Conservation (phyloP, 2,329 filamentous ascomycete genomes). For the Hirsutella rhossiliensis region DNA sequence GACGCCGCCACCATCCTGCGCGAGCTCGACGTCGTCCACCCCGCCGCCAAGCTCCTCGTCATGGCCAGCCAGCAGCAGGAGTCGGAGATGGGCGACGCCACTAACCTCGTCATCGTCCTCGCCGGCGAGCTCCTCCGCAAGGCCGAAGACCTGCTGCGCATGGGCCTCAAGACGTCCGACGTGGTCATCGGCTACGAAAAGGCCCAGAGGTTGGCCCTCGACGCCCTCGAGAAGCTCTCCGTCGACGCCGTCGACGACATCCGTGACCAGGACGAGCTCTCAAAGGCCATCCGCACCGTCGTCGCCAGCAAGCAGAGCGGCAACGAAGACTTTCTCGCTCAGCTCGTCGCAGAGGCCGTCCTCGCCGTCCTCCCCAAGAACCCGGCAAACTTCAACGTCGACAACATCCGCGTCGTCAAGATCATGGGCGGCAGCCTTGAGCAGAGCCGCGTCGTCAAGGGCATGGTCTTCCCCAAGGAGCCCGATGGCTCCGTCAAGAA, state of each 20-base stretch:
- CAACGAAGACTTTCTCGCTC: conserved; percentile 76
- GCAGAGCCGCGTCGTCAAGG: conserved; percentile 88
- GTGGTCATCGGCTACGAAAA: conserved; percentile 94
- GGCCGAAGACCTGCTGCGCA: conserved; percentile 88
- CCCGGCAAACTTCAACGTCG: conserved; percentile 91
- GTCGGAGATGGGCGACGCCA: conserved; percentile 96
- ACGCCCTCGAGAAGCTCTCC: conserved; percentile 74
- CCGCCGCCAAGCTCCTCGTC: conserved; percentile 90
- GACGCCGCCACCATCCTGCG: conserved; percentile 95
- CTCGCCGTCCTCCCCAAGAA: conserved; percentile 92
- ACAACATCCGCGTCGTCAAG: conserved; percentile 98
- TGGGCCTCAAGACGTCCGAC: conserved; percentile 98
- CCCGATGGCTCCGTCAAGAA: conserved; percentile 91
- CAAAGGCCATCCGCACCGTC: conserved; percentile 91
- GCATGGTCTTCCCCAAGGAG: conserved; percentile 96
- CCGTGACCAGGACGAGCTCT: conserved; percentile 67
- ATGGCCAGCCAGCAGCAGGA: conserved; percentile 99
- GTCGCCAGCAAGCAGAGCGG: conserved; percentile 95
- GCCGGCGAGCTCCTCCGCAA: conserved; percentile 94
- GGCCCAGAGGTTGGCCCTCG: conserved; percentile 78
- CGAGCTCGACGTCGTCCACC: conserved; percentile 96
- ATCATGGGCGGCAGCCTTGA: conserved; percentile 97
- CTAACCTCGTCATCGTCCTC: conserved; percentile 91
- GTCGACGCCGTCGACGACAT: conserved; percentile 87
- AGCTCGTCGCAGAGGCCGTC: conserved; percentile 74